Conservation (phyloP, 75 land plant genomes). For the Adiantum capillusveneris region DNA sequence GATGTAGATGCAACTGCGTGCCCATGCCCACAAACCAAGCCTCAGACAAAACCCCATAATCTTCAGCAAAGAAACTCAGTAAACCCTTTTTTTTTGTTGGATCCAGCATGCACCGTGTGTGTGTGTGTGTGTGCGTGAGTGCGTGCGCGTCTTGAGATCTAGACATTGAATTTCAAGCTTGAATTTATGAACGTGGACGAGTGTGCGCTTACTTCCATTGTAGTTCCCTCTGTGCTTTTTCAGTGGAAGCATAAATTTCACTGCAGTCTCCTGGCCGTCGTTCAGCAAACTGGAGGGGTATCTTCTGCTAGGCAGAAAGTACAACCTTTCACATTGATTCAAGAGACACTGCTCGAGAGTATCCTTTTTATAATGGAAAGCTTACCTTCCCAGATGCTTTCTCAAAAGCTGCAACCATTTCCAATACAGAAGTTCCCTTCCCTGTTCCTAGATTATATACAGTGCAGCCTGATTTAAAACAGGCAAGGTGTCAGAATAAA, state of each 20-base stretch:
- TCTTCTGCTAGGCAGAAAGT: conserved; percentile 47
- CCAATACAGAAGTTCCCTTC: conserved; percentile 72
- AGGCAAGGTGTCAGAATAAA: background rate
- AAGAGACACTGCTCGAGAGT: too few relatives aligned
- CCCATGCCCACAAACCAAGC: too few relatives aligned
- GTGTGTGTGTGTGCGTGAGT: too few relatives aligned
- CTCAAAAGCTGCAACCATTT: conserved; percentile 89
- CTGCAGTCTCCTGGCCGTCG: conserved; percentile 75
- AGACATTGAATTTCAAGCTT: too few relatives aligned
- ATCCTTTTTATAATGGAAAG: background rate
- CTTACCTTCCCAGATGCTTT: conserved; percentile 82
- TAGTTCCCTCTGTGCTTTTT: conserved; percentile 62
- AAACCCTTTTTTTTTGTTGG: too few relatives aligned
- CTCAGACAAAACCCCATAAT: too few relatives aligned
- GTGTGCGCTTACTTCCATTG: conserved; percentile 78
- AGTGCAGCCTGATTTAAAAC: conserved; percentile 54
- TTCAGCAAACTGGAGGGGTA: conserved; percentile 52
- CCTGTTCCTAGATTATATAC: conserved; percentile 87
- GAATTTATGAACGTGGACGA: too few relatives aligned
- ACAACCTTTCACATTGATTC: background rate
- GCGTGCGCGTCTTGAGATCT: too few relatives aligned
- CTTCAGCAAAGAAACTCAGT: too few relatives aligned
- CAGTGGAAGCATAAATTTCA: conserved; percentile 68
- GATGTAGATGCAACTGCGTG: too few relatives aligned
- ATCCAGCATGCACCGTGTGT: too few relatives aligned